Evolutionary conservation across 202 grass and related monocot genomes (phyloP).

Genomic region (Digitaria exilis): DNA sequence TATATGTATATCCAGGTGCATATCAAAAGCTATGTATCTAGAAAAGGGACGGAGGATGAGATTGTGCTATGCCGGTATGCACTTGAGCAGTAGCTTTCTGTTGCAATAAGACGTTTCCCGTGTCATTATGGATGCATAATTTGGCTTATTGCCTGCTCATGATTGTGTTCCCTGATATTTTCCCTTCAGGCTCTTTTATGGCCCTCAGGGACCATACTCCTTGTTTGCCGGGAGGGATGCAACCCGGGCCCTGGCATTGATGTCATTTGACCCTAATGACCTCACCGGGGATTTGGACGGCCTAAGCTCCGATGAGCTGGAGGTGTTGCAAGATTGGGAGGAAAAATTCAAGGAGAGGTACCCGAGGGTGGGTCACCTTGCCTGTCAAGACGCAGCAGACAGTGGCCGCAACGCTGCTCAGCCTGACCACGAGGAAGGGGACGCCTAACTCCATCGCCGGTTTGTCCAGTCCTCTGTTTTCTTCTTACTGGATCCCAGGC

Average conservation of each 20-base stretch:
- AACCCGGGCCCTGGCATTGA: slow-evolving; percentile 85
- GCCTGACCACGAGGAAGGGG: slow-evolving; percentile 26
- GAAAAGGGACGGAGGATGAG: too few relatives aligned
- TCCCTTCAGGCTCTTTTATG: slow-evolving; percentile 82
- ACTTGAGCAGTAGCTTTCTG: not conserved
- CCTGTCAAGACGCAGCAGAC: slow-evolving; percentile 27
- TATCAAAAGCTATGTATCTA: too few relatives aligned
- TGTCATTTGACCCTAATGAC: slow-evolving; percentile 94
- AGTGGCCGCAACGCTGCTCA: not conserved
- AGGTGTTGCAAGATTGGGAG: slow-evolving; percentile 92
- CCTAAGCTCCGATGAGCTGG: slow-evolving; percentile 63
- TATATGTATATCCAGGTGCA: too few relatives aligned
- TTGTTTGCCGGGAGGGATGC: slow-evolving; percentile 90
- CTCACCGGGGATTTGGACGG: slow-evolving; percentile 79
- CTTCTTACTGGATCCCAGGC: slow-evolving; percentile 1
- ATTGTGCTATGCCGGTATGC: not conserved
- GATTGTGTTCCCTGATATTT: slow-evolving; percentile 31
- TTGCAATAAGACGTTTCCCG: not conserved
- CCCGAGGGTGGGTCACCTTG: slow-evolving; percentile 69
- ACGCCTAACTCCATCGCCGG: slow-evolving; percentile 11
- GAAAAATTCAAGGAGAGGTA: slow-evolving; percentile 95
- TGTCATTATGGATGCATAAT: slow-evolving; percentile 23
- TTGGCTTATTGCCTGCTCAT: slow-evolving; percentile 14
- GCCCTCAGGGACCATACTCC: slow-evolving; percentile 82
- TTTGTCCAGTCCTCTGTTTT: slow-evolving; percentile 23